These are phyloP conservation scores for Paramyrothecium sp. DNA, from an alignment of 2,329 filamentous ascomycete genomes.

Conservation along the genomic window DNA sequence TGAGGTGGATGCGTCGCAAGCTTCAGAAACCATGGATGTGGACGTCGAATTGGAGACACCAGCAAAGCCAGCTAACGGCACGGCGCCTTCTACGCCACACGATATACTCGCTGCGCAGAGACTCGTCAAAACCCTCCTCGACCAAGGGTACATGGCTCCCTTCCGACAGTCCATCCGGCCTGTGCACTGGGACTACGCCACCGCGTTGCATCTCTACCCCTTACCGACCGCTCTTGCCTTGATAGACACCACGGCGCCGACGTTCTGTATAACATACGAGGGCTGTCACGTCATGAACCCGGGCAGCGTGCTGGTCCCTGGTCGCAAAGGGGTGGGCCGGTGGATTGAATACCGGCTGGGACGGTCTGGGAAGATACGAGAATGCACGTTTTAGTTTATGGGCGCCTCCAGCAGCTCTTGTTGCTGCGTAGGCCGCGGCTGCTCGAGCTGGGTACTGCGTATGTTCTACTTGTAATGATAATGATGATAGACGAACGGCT, in stretches of 20 bases:
- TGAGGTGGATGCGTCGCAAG: conserved; percentile 13
- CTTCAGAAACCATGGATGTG: conserved; percentile 37
- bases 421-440: no score
- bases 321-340: conserved; percentile 65
- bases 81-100: conserved; percentile 34
- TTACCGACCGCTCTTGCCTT: conserved; percentile 81
- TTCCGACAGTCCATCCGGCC: conserved; percentile 80
- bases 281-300: conserved; percentile 97
- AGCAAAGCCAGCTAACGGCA: conserved; percentile 7
- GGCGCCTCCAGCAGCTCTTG: no score
- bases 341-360: conserved; percentile 88
- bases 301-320: conserved; percentile 69
- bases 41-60: conserved; percentile 26
- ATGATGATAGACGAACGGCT: background rate
- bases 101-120: conserved; percentile 65
- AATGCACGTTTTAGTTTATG: conserved; percentile 59
- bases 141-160: conserved; percentile 85
- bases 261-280: conserved; percentile 89
- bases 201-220: conserved; percentile 78
- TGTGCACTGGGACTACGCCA: conserved; percentile 85
- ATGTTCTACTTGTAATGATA: no score
- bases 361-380: conserved; percentile 59
- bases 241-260: conserved; percentile 75
- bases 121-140: conserved; percentile 86
- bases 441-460: no score